Conservation (phyloP, 495 filamentous ascomycete species). For the Aspergillus baeticus region DNA sequence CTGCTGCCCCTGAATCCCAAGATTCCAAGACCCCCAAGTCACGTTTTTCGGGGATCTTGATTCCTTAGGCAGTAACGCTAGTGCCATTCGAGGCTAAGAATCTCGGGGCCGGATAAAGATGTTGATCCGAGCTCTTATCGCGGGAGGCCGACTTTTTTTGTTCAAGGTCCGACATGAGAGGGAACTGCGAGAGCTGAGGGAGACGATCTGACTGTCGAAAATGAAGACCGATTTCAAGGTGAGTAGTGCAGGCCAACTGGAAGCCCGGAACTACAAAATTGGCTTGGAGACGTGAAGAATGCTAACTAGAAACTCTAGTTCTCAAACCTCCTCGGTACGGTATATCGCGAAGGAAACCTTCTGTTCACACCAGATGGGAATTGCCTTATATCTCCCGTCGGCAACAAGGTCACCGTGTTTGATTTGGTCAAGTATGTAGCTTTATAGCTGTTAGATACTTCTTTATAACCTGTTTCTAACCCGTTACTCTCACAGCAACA, state of each 20-base stretch:
- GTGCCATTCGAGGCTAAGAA: conserved; percentile 16
- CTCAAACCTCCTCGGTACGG: conserved; percentile 92
- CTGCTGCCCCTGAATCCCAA: conserved; percentile 28
- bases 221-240: conserved; percentile 99
- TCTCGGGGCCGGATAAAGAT: conserved; percentile 24
- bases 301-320: conserved; percentile 55
- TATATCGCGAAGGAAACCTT: conserved; percentile 95
- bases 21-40: conserved; percentile 6
- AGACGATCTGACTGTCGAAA: conserved; percentile 34
- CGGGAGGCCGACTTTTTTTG: conserved; percentile 23
- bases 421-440: conserved; percentile 83
- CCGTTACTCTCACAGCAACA: conserved; percentile 60
- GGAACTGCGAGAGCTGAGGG: not conserved
- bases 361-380: conserved; percentile 96
- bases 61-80: conserved; percentile 16
- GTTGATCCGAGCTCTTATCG: conserved; percentile 27
- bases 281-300: not conserved
- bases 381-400: conserved; percentile 93
- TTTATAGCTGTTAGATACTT: too few species aligned
- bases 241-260: conserved; percentile 9
- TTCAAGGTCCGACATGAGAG: not conserved
- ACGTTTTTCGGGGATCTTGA: conserved; percentile 3
- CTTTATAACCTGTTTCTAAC: conserved; percentile 7
- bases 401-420: conserved; percentile 93
- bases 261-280: not conserved